Percentiles rank a stretch among this genome's conserved stretches.
Conservation (phyloP, 345 rosid species). For the Clausena lansium region DNA sequence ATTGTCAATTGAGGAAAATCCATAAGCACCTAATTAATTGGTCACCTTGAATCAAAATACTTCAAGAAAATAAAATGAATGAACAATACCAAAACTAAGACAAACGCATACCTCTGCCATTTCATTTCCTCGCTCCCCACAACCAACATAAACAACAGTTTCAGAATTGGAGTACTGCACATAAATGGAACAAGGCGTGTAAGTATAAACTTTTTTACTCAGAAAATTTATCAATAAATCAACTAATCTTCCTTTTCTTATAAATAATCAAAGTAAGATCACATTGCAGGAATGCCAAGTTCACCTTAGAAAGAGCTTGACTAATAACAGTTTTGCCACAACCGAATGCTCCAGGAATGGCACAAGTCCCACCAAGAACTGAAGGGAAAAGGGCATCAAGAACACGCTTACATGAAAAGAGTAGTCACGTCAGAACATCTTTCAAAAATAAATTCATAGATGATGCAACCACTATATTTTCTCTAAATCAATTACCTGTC, state of each 20-base stretch:
- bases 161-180: slow-evolving; percentile 98
- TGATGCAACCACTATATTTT: neutral
- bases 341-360: slow-evolving; percentile 99
- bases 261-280: neutral
- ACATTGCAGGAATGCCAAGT: slow-evolving; percentile 6
- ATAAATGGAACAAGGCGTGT: slow-evolving; percentile 16
- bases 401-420: slow-evolving; percentile 68
- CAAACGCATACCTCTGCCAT: slow-evolving; percentile 84
- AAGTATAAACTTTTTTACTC: neutral
- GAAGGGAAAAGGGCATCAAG: slow-evolving; percentile 99
- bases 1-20: slow-evolving; percentile 99
- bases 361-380: slow-evolving; percentile 99
- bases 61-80: neutral
- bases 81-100: slow-evolving; percentile 12
- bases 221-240: slow-evolving; percentile 10
- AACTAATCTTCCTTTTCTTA: neutral
- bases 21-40: slow-evolving; percentile 83
- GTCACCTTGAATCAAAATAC: slow-evolving; percentile 5
- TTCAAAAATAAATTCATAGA: neutral
- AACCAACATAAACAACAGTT: slow-evolving; percentile 96
- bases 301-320: slow-evolving; percentile 99
- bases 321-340: slow-evolving; percentile 99
- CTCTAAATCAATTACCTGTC: slow-evolving; percentile 59
- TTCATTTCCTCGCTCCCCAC: slow-evolving; percentile 99
- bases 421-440: slow-evolving; percentile 21